Base-by-base conservation (phyloP, 108 stramenopile species). In the Cylindrotheca fusiformis region DNA sequence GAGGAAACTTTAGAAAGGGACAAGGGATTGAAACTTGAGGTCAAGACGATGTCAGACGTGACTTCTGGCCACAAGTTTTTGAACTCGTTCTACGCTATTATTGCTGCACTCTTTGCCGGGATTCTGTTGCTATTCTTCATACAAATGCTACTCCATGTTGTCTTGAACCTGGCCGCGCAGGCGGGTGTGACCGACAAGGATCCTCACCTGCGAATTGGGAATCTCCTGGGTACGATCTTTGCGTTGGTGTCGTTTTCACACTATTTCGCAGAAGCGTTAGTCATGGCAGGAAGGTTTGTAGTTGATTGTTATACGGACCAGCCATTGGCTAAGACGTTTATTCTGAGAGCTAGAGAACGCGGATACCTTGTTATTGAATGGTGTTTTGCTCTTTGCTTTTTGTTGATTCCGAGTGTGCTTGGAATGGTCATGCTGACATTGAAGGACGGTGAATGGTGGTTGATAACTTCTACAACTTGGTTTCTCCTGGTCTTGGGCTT, bases 111-210 rank as follows among this genome's bases (percentile, higher is more conserved):
- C 23, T 80, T 80, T 33, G 55, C 76, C 12, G 87, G 83, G 2
- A 78, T 88, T 30, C 59, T 79, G 26, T 82, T 84, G 55, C 79
- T 88, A 30, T 84, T 88, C 31, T 83, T 81, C 47, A 60, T 82
- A 45, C 79, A 88, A 55, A 52, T 88, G 3, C 41, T 88, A 1
- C 52, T 88, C 6, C 77, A 81, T 55, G 52, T 84, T 23, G 65
- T 81, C 14, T 57, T 88, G 19, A 81, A 79, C 30, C 47, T 84
- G 12, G 77, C 80, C 17, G 65, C 75, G 23, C 67, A 76, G 21
- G 29, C 69, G 18, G 69, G 67, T 52, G 44, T 55, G 19, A 72
- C 71, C 4, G 36, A 41, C 6, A 14, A 41, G 14, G 36, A 41
- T 41, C 6, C 6, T 41, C 14, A 6, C 36, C 14, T 77, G 0